Percentiles rank a stretch among this genome's conserved stretches.
Conservation (phyloP, 2,329 filamentous ascomycete genomes). For the Apiospora sp. region DNA sequence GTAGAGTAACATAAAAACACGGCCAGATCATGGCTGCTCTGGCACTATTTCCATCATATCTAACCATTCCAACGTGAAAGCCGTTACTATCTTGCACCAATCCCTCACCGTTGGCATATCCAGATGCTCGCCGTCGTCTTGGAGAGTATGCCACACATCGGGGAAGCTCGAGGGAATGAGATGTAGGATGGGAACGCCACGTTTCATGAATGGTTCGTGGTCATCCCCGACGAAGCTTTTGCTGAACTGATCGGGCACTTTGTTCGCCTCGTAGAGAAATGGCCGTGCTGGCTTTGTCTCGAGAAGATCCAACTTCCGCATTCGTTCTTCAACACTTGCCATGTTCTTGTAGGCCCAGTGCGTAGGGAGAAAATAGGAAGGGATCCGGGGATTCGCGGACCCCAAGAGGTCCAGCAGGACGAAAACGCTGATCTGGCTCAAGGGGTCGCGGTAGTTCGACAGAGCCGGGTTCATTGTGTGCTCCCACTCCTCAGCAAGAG, state of each 20-base stretch:
- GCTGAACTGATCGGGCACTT: constrained; percentile 47
- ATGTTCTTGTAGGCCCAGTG: constrained; percentile 83
- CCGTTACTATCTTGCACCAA: constrained; percentile 77
- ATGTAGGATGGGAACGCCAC: constrained; percentile 79
- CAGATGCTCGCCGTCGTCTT: constrained; percentile 77
- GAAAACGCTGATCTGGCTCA: constrained; percentile 79
- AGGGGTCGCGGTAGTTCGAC: constrained; percentile 72
- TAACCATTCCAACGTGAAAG: constrained; percentile 82
- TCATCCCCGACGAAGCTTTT: constrained; percentile 68
- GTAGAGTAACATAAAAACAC: not conserved
- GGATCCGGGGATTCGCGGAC: constrained; percentile 64
- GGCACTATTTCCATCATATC: constrained; percentile 62
- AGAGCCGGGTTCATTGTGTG: constrained; percentile 68
- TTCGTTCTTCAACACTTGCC: constrained; percentile 68
- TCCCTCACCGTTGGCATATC: constrained; percentile 77
- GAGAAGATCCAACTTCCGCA: constrained; percentile 66
- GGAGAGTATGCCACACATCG: constrained; percentile 73
- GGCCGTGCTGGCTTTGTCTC: constrained; percentile 43
- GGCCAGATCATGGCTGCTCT: constrained; percentile 27
- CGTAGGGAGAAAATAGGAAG: constrained; percentile 78
- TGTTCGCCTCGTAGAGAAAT: constrained; percentile 66
- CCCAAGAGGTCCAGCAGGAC: constrained; percentile 80
- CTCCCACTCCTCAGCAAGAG: constrained; percentile 79
- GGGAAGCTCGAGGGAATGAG: constrained; percentile 79
- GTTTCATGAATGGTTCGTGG: constrained; percentile 77